These are phyloP conservation scores for Rhizopus arrhizus DNA, from an alignment of 371 early-diverging fungal species.

Conservation along the genomic window DNA sequence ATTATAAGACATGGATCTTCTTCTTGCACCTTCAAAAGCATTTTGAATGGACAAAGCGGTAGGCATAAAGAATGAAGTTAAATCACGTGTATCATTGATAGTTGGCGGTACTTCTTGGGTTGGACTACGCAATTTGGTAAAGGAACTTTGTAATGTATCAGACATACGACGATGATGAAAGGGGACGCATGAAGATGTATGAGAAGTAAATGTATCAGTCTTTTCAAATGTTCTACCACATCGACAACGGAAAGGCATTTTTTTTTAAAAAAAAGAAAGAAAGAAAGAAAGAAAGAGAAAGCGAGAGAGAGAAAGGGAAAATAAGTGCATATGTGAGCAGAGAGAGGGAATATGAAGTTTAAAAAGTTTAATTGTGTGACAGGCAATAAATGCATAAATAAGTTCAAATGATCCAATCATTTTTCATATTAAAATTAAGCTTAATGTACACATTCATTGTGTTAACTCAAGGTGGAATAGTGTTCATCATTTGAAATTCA, in stretches of 20 bases:
- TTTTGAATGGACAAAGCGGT: conserved; percentile 52
- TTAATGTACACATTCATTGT: not conserved
- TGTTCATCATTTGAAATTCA: too few species aligned
- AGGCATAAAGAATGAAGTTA: conserved; percentile 41
- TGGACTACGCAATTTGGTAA: too few species aligned
- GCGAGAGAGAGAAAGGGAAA: conserved; percentile 2
- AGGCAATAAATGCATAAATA: too few species aligned
- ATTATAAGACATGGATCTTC: conserved; percentile 55
- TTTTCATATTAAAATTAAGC: not conserved
- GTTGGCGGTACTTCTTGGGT: too few species aligned
- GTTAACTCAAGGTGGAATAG: too few species aligned
- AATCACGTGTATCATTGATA: not conserved
- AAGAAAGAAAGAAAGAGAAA: conserved; percentile 20
- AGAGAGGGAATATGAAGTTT: too few species aligned
- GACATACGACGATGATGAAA: conserved; percentile 54
- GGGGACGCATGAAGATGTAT: conserved; percentile 51
- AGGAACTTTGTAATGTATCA: conserved; percentile 32
- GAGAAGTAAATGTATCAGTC: conserved; percentile 51
- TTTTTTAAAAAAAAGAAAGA: conserved; percentile 11
- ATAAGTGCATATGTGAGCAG: not conserved
- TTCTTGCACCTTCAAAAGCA: conserved; percentile 56
- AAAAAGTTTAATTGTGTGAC: too few species aligned
- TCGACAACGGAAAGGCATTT: conserved; percentile 58
- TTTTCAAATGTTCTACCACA: conserved; percentile 61
- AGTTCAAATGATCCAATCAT: not conserved